Percentiles rank a stretch among this genome's conserved stretches.
Conservation (phyloP, 495 filamentous ascomycete species). For the Extremus antarcticus region DNA sequence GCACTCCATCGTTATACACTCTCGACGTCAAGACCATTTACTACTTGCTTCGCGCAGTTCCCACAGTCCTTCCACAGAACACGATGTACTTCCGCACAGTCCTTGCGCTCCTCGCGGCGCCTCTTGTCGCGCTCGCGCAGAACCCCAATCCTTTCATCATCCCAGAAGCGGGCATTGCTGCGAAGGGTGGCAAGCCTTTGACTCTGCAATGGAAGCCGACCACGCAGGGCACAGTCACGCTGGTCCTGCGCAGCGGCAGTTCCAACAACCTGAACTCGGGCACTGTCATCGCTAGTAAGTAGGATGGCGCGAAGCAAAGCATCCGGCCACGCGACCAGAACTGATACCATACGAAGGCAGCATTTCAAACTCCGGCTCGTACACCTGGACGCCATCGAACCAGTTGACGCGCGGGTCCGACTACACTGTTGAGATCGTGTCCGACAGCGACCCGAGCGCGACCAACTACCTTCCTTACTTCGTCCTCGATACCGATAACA, state of each 20-base stretch:
- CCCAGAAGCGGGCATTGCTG: conserved; percentile 34
- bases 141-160: conserved; percentile 44
- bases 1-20: background rate
- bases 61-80: background rate
- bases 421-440: conserved; percentile 51
- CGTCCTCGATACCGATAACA: conserved; percentile 40
- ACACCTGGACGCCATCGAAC: conserved; percentile 42
- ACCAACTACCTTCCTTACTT: conserved; percentile 53
- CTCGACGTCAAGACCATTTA: too few relatives aligned
- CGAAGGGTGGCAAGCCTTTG: conserved; percentile 41
- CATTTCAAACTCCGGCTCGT: conserved; percentile 47
- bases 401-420: conserved; percentile 36
- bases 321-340: background rate
- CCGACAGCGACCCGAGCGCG: conserved; percentile 33
- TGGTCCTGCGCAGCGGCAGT: conserved; percentile 43
- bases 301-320: background rate
- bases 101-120: conserved; percentile 12
- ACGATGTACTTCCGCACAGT: conserved; percentile 15
- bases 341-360: conserved; percentile 30
- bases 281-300: conserved; percentile 44
- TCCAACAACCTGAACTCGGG: conserved; percentile 36
- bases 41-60: too few relatives aligned
- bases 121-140: conserved; percentile 13
- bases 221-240: conserved; percentile 41
- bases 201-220: conserved; percentile 47